Evolutionary conservation across 768 basidiomycete genomes (phyloP).

Genomic region (Rossbeevera mucosa): DNA sequence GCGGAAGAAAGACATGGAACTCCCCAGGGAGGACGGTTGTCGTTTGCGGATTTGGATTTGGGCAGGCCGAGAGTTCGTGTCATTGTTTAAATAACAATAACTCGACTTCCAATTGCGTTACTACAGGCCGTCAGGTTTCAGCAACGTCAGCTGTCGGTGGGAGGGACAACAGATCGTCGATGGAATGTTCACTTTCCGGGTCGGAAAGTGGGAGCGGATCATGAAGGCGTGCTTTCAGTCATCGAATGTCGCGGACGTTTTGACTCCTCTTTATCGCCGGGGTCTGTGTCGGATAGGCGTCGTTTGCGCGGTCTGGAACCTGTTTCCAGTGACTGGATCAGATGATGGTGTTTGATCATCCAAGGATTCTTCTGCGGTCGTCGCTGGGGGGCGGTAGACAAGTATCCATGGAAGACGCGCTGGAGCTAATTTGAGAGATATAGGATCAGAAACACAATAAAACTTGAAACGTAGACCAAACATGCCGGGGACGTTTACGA

Average conservation of each 20-base stretch:
- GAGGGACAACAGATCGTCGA: conserved; percentile 19
- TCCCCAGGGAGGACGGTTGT: not conserved
- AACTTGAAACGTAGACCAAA: no score
- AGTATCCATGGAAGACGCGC: not conserved
- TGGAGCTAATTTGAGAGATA: not conserved
- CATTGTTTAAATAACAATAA: conserved; percentile 29
- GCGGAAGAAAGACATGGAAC: not conserved
- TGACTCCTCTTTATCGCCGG: not conserved
- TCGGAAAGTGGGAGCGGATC: not conserved
- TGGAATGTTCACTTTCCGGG: conserved; percentile 15
- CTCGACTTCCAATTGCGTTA: conserved; percentile 31
- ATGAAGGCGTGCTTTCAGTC: not conserved
- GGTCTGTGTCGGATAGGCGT: conserved; percentile 4
- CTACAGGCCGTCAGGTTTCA: conserved; percentile 22
- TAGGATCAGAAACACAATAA: no score
- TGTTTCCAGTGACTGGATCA: not conserved
- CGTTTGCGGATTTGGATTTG: not conserved
- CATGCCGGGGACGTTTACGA: not conserved
- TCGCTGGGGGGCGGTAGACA: not conserved
- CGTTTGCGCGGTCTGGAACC: conserved; percentile 25
- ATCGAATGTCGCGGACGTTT: not conserved
- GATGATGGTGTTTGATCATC: not conserved
- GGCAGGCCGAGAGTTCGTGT: conserved; percentile 15
- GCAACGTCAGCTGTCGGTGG: conserved; percentile 1
- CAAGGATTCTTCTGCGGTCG: not conserved